Evolutionary conservation across 139 green algal species (phyloP).

Genomic region (Zygnema circumcarinatum): DNA sequence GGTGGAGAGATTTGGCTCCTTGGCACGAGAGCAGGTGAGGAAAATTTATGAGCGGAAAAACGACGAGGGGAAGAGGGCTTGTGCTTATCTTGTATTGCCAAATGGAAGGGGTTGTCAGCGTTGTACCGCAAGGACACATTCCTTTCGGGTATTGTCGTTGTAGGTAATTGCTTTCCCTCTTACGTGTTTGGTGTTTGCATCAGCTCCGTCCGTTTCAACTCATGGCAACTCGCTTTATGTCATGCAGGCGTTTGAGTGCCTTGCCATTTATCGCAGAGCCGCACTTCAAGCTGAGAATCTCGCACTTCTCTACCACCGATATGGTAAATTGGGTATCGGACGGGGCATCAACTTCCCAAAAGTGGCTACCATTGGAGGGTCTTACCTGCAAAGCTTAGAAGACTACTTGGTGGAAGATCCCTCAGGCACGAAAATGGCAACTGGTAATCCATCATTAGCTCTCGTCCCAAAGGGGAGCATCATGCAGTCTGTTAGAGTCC

Average conservation of each 20-base stretch:
- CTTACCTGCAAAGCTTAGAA: slow-evolving; percentile 20
- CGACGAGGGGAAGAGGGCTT: background rate
- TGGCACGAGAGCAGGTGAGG: slow-evolving; percentile 1
- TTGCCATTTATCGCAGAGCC: background rate
- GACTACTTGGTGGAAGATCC: slow-evolving; percentile 3
- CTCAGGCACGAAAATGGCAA: background rate
- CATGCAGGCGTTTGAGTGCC: background rate
- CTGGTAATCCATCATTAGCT: background rate
- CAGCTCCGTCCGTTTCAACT: no score
- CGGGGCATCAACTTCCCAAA: background rate
- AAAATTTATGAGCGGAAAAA: no score
- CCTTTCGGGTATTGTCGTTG: background rate
- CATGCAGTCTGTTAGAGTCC: background rate
- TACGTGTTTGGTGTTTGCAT: no score
- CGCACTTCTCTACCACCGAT: background rate
- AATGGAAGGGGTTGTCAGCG: background rate
- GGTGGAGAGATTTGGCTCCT: background rate
- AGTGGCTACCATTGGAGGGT: background rate
- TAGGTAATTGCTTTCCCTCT: background rate
- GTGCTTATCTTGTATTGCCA: background rate
- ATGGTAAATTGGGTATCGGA: background rate
- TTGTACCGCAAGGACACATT: background rate
- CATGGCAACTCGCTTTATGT: background rate
- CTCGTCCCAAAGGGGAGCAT: background rate
- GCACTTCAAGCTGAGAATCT: background rate